phyloP scores from a whole-genome alignment of 345 rosid genomes.

The Punica granatum region DNA sequence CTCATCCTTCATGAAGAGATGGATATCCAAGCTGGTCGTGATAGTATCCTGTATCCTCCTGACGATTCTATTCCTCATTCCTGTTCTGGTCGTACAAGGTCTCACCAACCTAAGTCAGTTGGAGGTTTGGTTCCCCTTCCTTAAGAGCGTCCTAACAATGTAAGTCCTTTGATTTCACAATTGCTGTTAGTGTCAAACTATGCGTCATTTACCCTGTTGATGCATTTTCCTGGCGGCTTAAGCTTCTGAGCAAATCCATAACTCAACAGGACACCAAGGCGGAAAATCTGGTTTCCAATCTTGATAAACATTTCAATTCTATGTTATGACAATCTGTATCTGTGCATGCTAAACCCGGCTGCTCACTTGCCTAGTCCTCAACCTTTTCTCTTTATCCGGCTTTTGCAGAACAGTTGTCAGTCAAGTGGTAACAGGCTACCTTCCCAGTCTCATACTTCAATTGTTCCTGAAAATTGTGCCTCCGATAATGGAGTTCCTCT shows the following conservation, averaged over 20 bases:
- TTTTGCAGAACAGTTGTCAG: slow-evolving; percentile 68
- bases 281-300: too few relatives aligned
- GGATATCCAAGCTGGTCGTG: slow-evolving; percentile 72
- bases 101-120: slow-evolving; percentile 77
- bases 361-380: neutral
- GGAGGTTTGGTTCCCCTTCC: slow-evolving; percentile 73
- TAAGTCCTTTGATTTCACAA: slow-evolving; percentile 30
- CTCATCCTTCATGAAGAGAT: slow-evolving; percentile 68
- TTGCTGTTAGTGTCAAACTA: neutral
- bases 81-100: slow-evolving; percentile 90
- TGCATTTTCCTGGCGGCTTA: too few relatives aligned
- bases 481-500: slow-evolving; percentile 86
- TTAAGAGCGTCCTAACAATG: slow-evolving; percentile 63
- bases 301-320: too few relatives aligned
- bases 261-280: neutral
- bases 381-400: neutral
- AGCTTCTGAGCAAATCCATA: neutral
- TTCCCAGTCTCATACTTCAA: slow-evolving; percentile 88
- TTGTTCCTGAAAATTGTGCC: slow-evolving; percentile 74
- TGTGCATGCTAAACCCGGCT: too few relatives aligned
- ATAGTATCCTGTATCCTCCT: slow-evolving; percentile 64
- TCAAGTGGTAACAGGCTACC: slow-evolving; percentile 80
- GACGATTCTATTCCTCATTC: slow-evolving; percentile 75
- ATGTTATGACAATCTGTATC: too few relatives aligned
- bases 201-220: neutral